Evolutionary conservation across 441 rosid genomes (phyloP), one percentile per base, ranked within the genome.

Genomic region (Rhodomyrtus psidioides): DNA sequence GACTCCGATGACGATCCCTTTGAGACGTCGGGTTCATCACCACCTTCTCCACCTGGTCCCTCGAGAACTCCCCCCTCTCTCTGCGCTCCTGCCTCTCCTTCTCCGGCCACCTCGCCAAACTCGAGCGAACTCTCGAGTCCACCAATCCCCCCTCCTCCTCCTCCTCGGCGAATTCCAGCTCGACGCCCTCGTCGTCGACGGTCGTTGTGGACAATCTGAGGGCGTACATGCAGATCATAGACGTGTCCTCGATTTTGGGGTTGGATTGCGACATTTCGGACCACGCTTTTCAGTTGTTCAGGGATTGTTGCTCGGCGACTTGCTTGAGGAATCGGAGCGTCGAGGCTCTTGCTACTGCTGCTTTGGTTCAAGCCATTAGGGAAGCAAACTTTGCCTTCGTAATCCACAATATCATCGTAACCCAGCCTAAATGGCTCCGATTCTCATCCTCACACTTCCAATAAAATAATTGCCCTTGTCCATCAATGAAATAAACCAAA

Each of bases 281-380:
- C 86, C 98, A 97, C 85, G 97, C 98, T 75, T 94, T 97, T 83
- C 94, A 92, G 92, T 74, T 95, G 86, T 97, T 95, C 88, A 93
- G 99, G 87, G 99, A 95, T 91, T 97, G 98, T 60, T 97, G 98
- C 86, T 95, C 98, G 1, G 99, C 98, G 53, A 97, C 99, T 88
- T 95, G 99, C 88, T 92, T 95, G 89, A 90, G 99, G 90, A 97
- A 97, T 59, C 91, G 98, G 57, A 97, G 98, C 83, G 95, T 96
- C 26, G 97, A 97, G 87, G 99, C 98, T 0, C 96, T 97, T 49
- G 98, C 97, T n/a, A 95, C 99, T 51, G 99, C 99, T 79, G 95
- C 98, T 49, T 95, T 97, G 89, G 99, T 97, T 90, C 98, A 95
- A 83, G 98, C 99, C 88, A 97, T 97, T 85, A 91, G 99, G 62